phyloP scores from a whole-genome alignment of 176 grass and related monocot genomes.

The Puya raimondii region DNA sequence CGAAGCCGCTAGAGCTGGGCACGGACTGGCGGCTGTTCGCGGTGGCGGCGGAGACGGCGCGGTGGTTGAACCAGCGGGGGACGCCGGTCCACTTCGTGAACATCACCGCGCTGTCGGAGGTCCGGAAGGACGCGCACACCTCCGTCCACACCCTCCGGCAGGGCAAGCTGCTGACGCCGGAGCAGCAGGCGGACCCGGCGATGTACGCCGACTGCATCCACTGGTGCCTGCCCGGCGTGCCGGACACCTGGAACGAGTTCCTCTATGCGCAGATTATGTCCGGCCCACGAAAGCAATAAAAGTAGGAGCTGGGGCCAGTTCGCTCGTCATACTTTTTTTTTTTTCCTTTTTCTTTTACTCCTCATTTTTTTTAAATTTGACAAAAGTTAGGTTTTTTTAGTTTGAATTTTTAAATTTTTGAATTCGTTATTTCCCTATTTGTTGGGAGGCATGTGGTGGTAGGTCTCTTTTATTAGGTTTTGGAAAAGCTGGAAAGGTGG shows the following conservation, averaged over 20 bases:
- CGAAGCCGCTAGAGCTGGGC: constrained; percentile 46
- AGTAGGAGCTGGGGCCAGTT: neutral
- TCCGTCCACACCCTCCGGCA: constrained; percentile 80
- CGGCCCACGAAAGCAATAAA: neutral
- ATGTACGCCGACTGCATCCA: constrained; percentile 84
- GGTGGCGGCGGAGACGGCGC: constrained; percentile 35
- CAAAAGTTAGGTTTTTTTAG: neutral
- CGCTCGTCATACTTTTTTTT: neutral
- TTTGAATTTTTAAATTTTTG: neutral
- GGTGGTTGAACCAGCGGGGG: constrained; percentile 27
- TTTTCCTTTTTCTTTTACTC: neutral
- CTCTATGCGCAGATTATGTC: constrained; percentile 50
- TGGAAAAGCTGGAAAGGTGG: too few species aligned
- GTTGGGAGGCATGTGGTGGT: neutral
- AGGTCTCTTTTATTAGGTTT: too few species aligned
- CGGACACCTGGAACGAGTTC: constrained; percentile 68
- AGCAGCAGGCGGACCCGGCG: constrained; percentile 57
- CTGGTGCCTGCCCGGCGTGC: constrained; percentile 72
- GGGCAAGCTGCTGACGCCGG: constrained; percentile 62
- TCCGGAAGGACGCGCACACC: constrained; percentile 79
- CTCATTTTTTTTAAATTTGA: neutral
- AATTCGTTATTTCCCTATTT: neutral
- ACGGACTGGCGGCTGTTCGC: constrained; percentile 78
- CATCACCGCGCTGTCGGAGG: constrained; percentile 85
- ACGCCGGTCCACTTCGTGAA: constrained; percentile 71